Percentiles rank a stretch among this genome's conserved stretches.
Evolutionary conservation across 1,284 basidiomycete species (phyloP).

Genomic region (Ganoderma multipileum): DNA sequence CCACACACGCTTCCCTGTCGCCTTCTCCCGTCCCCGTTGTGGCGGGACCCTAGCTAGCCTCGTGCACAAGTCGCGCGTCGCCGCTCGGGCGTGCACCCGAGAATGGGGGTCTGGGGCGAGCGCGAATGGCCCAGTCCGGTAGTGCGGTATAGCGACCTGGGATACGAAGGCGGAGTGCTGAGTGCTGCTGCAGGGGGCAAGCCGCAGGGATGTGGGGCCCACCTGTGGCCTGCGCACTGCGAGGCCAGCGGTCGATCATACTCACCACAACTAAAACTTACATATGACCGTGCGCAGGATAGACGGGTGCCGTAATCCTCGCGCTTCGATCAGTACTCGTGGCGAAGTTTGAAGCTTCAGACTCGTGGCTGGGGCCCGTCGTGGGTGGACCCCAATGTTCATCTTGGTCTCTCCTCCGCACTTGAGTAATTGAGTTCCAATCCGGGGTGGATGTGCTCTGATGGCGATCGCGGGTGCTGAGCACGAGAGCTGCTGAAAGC

Average conservation of each 20-base stretch:
- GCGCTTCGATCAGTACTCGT: constrained; percentile 15
- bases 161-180: neutral
- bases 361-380: neutral
- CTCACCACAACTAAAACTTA: neutral
- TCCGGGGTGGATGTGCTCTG: neutral
- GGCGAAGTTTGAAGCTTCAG: constrained; percentile 18
- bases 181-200: neutral
- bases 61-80: constrained; percentile 8
- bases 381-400: neutral
- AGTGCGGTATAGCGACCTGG: neutral
- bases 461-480: neutral
- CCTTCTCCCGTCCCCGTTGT: neutral
- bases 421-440: neutral
- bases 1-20: neutral
- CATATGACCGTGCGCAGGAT: neutral
- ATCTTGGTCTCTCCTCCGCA: constrained; percentile 1
- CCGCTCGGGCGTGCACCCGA: neutral
- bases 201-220: neutral
- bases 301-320: constrained; percentile 12
- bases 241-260: neutral
- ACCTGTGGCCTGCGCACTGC: constrained; percentile 1
- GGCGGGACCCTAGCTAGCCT: constrained; percentile 12
- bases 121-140: neutral
- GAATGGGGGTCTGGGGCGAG: neutral
- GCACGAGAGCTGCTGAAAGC: constrained; percentile 2